Evolutionary conservation across 768 basidiomycete species (phyloP).

Genomic region (Lactarius psammicola): DNA sequence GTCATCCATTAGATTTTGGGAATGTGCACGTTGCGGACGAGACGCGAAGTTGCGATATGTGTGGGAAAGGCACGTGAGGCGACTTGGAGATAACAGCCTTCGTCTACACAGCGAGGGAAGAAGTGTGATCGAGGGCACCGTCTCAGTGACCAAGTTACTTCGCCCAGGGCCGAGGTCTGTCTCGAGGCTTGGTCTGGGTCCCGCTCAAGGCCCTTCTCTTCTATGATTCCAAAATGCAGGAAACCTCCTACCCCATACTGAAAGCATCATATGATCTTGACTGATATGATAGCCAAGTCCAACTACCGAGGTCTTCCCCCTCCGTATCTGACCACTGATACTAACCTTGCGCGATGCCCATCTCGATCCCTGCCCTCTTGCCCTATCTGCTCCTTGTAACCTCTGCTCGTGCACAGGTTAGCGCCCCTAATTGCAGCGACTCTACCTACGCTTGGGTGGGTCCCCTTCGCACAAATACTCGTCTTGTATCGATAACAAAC

Average conservation of each 20-base stretch:
- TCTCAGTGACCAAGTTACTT: not conserved
- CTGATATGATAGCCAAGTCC: conserved; percentile 1
- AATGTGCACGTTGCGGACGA: no score
- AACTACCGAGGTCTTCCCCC: not conserved
- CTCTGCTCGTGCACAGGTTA: conserved; percentile 2
- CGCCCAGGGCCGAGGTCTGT: not conserved
- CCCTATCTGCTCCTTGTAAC: not conserved
- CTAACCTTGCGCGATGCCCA: not conserved
- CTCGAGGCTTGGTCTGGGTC: not conserved
- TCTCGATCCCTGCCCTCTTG: not conserved
- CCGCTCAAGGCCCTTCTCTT: not conserved
- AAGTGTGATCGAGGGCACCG: no score
- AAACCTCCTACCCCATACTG: not conserved
- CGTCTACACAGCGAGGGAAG: no score
- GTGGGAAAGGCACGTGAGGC: no score
- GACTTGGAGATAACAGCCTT: no score
- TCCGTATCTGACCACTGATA: not conserved
- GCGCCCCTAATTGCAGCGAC: conserved; percentile 13
- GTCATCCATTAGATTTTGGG: no score
- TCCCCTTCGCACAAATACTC: not conserved
- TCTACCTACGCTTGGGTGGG: conserved; percentile 19
- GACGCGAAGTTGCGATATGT: no score
- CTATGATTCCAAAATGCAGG: not conserved
- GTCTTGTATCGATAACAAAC: not conserved
- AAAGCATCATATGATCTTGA: not conserved